Base-by-base conservation (phyloP, 2,329 filamentous ascomycete species). In the Pseudogymnoascus sp. region DNA sequence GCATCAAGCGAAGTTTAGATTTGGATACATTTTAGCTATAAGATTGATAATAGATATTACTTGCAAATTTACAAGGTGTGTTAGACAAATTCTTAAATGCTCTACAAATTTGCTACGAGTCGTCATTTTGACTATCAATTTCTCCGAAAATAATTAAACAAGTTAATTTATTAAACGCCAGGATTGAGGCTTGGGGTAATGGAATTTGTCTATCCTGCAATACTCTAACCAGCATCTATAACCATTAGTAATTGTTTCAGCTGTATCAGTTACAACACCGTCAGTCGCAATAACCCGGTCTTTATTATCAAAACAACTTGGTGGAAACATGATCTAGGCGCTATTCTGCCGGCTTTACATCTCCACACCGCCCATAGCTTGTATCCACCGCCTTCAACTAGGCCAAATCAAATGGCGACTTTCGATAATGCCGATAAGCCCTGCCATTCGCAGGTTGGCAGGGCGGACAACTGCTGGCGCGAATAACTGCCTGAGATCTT, bases 361-460 rank as follows among this genome's bases (percentile, higher is more conserved):
- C 1, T 15, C 48, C 31, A 55, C 48, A 55, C 48, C 48, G 48
- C 48, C 48, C 48, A 35, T 21, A 33, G 9, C n/a, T 55, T 55
- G 7, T 33, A 21, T 55, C 29, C 48, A 55, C 48, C 48, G 48
- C 48, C 48, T 55, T 55, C 13, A 33, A 35, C 48, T 1, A 1
- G n/a, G 18, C 48, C 48, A 55, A 55, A 55, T 55, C 48, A 55
- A 55, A 55, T 55, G 29, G 48, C 48, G 48, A 55, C n/a, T 55
- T 18, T 55, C 29, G 48, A 55, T 55, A 55, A 55, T 55, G 29
- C 45, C 48, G 48, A 55, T 55, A 55, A 55, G 48, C 48, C 29
- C 9, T 55, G 29, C 9, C 29, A 9, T 33, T 29, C 48, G 35
- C n/a, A 33, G 15, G 48, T 18, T 27, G 18, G 48, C n/a, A 33